Base-by-base conservation (phyloP, 164 flowering plant genomes). In the Saururus chinensis region DNA sequence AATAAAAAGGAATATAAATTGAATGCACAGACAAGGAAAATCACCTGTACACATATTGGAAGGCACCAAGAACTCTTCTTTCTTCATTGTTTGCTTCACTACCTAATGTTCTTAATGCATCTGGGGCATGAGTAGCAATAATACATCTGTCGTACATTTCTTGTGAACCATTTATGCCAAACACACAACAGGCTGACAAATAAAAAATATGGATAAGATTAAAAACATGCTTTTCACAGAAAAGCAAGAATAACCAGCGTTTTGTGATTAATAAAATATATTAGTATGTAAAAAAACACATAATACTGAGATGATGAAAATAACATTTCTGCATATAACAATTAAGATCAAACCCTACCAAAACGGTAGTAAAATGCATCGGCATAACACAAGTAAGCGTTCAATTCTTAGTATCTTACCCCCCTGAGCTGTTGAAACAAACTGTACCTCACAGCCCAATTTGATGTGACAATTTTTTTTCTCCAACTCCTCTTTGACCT, bases 41-140 rank as follows among this genome's bases (percentile, higher is more conserved):
- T 40, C 53, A 85, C 99, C 96, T 93, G 72, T 83, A 78, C 21
- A 75, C 85, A 74, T 90, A 93, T 67, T 85, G 92, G 66, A 93
- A 93, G 62, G 95, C 96, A 66, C 97, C 96, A 55, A 93, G 86
- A 35, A 89, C 66, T 76, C 87, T 82, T 48, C 12, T 51, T 75
- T 92, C 98, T 60, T 92, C 91, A 40, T 37, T 71, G 42, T 96
- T 85, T 63, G 86, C 95, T 72, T 80, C 68, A 22, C 77, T 66
- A 63, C 88, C 96, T 59, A 88, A 70, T 60, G 85, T 66, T 37
- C 68, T 75, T 51, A 88, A 62, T 48, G 95, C 83, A 75, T 92
- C 95, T 26, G 95, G 96, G 26, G 95, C 89, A 75, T 89, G 96
- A 59, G 71, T 75, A 59, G 87, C 91, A 26, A 89, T 56, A 61